phyloP scores from a whole-genome alignment of 345 rosid species.

The Ceriops decandra region DNA sequence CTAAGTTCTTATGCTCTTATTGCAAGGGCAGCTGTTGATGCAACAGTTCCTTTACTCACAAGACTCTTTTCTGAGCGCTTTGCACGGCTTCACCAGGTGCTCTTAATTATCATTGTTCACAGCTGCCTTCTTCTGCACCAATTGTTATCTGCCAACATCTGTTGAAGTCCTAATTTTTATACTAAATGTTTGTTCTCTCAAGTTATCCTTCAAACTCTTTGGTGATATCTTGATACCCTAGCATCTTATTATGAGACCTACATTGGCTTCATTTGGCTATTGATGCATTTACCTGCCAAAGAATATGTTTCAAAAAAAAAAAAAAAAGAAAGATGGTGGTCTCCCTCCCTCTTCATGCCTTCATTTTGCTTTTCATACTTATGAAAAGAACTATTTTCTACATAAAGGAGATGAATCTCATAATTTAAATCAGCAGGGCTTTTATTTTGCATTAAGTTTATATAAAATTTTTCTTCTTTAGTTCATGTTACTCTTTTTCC shows the following conservation, averaged over 20 bases:
- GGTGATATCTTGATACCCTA: no score
- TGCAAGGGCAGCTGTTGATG: conserved; percentile 83
- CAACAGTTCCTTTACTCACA: conserved; percentile 73
- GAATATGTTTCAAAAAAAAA: no score
- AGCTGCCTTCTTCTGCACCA: background rate
- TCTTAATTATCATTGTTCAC: conserved; percentile 17
- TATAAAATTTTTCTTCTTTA: no score
- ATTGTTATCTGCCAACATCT: conserved; percentile 12
- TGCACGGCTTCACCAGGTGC: conserved; percentile 82
- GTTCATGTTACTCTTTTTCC: background rate
- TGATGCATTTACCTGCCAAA: background rate
- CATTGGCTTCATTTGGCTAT: background rate
- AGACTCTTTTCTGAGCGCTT: conserved; percentile 64
- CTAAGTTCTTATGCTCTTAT: conserved; percentile 93
- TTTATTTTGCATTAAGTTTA: no score
- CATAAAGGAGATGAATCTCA: no score
- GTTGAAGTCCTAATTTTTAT: background rate
- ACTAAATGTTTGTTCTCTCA: background rate
- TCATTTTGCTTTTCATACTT: no score
- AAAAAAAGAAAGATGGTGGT: no score
- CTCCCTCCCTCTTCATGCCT: no score
- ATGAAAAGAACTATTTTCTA: no score
- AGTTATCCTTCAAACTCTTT: background rate
- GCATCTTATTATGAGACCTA: background rate
- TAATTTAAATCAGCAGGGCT: no score